These are phyloP conservation scores for Sistotremastrum niveocremeum DNA, from an alignment of 768 basidiomycete species.

Conservation along the genomic window DNA sequence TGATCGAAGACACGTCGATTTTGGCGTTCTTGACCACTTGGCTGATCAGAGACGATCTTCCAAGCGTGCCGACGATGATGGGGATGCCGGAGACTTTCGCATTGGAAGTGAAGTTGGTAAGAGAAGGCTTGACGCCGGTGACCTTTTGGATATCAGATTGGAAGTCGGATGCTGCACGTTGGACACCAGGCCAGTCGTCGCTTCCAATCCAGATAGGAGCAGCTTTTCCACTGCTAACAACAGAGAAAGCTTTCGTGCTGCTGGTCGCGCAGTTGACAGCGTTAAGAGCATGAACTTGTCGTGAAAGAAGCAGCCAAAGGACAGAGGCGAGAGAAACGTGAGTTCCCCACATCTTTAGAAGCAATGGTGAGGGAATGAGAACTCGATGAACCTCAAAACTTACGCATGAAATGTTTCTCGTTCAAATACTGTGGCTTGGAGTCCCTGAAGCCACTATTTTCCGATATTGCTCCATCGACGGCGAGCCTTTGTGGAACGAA, in stretches of 20 bases:
- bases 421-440: too few species aligned
- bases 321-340: too few species aligned
- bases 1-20: slow-evolving; percentile 40
- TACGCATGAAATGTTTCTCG: too few species aligned
- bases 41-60: slow-evolving; percentile 39
- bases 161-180: slow-evolving; percentile 46
- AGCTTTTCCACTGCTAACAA: slow-evolving; percentile 32
- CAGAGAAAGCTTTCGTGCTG: slow-evolving; percentile 18
- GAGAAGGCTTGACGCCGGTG: slow-evolving; percentile 34
- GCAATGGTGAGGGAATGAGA: too few species aligned
- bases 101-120: slow-evolving; percentile 38
- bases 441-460: too few species aligned
- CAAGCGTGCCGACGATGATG: slow-evolving; percentile 55
- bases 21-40: slow-evolving; percentile 37
- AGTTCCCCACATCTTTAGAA: too few species aligned
- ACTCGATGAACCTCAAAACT: too few species aligned
- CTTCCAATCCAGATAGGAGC: slow-evolving; percentile 35
- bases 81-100: slow-evolving; percentile 18
- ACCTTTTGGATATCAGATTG: slow-evolving; percentile 47
- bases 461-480: too few species aligned
- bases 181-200: slow-evolving; percentile 53
- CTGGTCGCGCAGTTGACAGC: too few species aligned
- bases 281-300: too few species aligned
- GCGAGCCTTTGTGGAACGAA: too few species aligned
- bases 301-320: too few species aligned